Evolutionary conservation across 2,329 filamentous ascomycete genomes (phyloP), one percentile per base, ranked within the genome.

Genomic region (Aspergillus fischeri): DNA sequence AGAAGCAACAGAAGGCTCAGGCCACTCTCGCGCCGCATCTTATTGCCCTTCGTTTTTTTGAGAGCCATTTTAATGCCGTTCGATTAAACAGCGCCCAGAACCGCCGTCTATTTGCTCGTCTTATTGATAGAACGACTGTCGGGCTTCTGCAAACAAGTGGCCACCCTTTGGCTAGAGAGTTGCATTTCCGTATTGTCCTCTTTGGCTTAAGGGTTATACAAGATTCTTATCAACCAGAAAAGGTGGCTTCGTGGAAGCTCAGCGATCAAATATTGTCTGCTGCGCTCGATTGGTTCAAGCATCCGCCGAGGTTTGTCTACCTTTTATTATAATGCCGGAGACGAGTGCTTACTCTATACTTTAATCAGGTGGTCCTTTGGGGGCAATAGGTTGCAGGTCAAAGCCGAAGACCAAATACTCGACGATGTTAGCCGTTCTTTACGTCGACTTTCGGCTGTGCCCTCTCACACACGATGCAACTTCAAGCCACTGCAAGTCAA

Each of bases 61-160:
- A 85, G 58, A 99, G 94, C 68, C 93, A 97, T 71, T 99, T 96
- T 77, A 96, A 92, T 70, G 92, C 95, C 1, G 92, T 90, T 11
- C 85, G 92, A n/a, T 80, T 97, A 27, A 88, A 91, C 27, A 96
- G 88, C 64, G 82, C 86, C 1, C 89, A 97, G 69, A 88, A 88
- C 0, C 91, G 96, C 65, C 84, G 85, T 58, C 83, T 92, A 3
- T 97, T 97, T 73, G 79, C 89, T 58, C 89, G 93, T 35, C 80
- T 97, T 62, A 84, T 97, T 57, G 85, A 89, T 62, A 79, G 88
- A 29, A 97, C 93, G 0, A 79, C 96, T 28, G 83, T 89, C 63
- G 88, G 89, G 0, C 79, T 97, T 66, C 86, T 83, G 60, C 79
- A 84, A 52, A 86, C 89, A 11, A 83, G 84, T 10, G 83, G 85